A percentile compares a stretch with the other conserved stretches of the same genome.
These are phyloP conservation scores for Calcarisporium arbuscula DNA, from an alignment of 2,329 filamentous ascomycete species.

Conservation along the genomic window DNA sequence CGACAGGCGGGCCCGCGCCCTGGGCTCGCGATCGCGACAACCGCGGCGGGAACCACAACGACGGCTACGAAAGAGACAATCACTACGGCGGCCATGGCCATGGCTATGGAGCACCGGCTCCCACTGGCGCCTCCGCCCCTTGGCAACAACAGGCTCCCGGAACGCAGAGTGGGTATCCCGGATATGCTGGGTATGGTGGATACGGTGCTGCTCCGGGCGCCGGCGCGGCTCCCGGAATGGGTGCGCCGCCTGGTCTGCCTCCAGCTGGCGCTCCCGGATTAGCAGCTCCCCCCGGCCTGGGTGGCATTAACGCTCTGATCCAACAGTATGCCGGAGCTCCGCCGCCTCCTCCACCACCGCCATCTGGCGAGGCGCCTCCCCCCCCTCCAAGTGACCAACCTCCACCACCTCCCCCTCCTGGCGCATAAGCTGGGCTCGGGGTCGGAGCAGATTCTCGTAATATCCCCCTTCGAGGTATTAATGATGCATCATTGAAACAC, in stretches of 20 bases:
- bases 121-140: conserved; percentile 26
- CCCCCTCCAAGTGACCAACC: conserved; percentile 39
- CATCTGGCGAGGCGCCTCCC: conserved; percentile 44
- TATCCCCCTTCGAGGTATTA: no score
- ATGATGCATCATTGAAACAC: no score
- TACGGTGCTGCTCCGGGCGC: conserved; percentile 44
- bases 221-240: conserved; percentile 36
- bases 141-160: conserved; percentile 53
- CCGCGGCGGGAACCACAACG: conserved; percentile 21
- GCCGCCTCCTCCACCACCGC: conserved; percentile 55
- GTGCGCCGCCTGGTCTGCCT: conserved; percentile 33
- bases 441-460: no score
- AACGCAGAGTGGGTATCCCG: conserved; percentile 51
- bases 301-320: conserved; percentile 58
- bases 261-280: conserved; percentile 41
- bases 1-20: conserved; percentile 45
- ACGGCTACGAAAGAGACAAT: conserved; percentile 16
- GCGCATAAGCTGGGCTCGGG: conserved; percentile 28
- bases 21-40: conserved; percentile 54
- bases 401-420: conserved; percentile 54
- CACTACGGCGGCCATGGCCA: conserved; percentile 23
- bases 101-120: conserved; percentile 16
- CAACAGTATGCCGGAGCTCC: conserved; percentile 55
- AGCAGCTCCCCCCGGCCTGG: conserved; percentile 47
- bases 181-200: conserved; percentile 40